Conservation (phyloP, 306 rosid genomes). For the Quercus cerris region DNA sequence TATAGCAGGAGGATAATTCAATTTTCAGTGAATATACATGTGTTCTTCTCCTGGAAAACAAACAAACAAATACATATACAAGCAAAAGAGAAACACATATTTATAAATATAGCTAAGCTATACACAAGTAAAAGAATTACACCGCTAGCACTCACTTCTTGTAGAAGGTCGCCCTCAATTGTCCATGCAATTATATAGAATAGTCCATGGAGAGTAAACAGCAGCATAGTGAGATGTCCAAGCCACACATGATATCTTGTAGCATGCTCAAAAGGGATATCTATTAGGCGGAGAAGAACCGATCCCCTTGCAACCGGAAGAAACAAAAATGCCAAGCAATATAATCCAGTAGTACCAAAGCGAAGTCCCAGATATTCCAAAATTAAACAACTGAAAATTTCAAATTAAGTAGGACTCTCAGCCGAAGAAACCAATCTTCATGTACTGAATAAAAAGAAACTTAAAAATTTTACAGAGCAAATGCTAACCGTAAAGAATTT, state of each 20-base stretch:
- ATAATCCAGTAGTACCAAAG: constrained; percentile 58
- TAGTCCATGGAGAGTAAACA: constrained; percentile 85
- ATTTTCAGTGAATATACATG: not conserved
- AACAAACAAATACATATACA: not conserved
- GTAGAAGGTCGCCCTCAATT: constrained; percentile 50
- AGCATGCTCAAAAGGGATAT: constrained; percentile 92
- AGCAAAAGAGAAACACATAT: not conserved
- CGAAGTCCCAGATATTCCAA: constrained; percentile 62
- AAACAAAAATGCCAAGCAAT: constrained; percentile 71
- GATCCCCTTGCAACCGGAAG: constrained; percentile 91
- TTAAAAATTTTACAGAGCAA: not conserved
- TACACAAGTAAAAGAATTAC: constrained; percentile 12
- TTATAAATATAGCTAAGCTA: not conserved
- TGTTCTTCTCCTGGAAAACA: not conserved
- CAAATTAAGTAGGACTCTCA: constrained; percentile 21
- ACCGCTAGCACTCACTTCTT: constrained; percentile 50
- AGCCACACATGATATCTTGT: constrained; percentile 90
- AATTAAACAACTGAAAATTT: constrained; percentile 45
- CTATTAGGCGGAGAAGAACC: constrained; percentile 72
- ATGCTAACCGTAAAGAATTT: not conserved
- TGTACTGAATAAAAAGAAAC: not conserved
- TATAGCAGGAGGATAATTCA: not conserved
- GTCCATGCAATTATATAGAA: constrained; percentile 54
- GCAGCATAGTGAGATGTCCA: constrained; percentile 91
- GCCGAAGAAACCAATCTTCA: constrained; percentile 10